Evolutionary conservation across 352 stramenopile genomes (phyloP).

Genomic region (Phytophthora agathidicida): DNA sequence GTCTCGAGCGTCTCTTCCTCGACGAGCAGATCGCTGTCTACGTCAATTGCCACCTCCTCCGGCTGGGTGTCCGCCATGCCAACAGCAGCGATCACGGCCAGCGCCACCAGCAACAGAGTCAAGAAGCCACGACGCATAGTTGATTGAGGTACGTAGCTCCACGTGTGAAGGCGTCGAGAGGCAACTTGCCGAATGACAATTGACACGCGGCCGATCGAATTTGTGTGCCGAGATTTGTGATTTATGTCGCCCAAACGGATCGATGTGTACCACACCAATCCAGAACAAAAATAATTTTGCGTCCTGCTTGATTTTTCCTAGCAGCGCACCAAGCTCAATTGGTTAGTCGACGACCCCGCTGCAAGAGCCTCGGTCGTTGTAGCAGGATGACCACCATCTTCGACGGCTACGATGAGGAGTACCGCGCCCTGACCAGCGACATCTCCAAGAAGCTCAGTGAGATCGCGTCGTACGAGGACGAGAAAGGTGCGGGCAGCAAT

Average conservation of each 20-base stretch:
- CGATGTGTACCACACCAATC: slow-evolving; percentile 14
- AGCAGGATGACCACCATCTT: slow-evolving; percentile 88
- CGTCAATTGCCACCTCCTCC: slow-evolving; percentile 43
- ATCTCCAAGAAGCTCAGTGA: slow-evolving; percentile 92
- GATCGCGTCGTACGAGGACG: slow-evolving; percentile 84
- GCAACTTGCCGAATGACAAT: slow-evolving; percentile 36
- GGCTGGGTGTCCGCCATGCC: slow-evolving; percentile 26
- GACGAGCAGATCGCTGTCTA: slow-evolving; percentile 42
- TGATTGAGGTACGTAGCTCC: not conserved
- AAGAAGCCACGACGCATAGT: slow-evolving; percentile 47
- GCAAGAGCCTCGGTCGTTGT: not conserved
- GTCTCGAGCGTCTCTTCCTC: slow-evolving; percentile 56
- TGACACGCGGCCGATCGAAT: slow-evolving; percentile 13
- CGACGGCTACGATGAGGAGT: slow-evolving; percentile 90
- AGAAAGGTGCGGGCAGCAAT: slow-evolving; percentile 51
- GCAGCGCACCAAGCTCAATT: not conserved
- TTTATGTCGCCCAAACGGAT: too few relatives aligned
- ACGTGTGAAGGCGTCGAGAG: not conserved
- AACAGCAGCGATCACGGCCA: slow-evolving; percentile 47
- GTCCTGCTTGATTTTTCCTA: slow-evolving; percentile 29
- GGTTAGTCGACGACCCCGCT: not conserved
- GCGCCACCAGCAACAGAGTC: slow-evolving; percentile 51
- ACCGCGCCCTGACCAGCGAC: slow-evolving; percentile 80
- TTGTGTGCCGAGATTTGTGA: too few relatives aligned
- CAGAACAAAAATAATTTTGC: slow-evolving; percentile 30